phyloP scores from a whole-genome alignment of 257 asterid species.

The Primulina huaijiensis region DNA sequence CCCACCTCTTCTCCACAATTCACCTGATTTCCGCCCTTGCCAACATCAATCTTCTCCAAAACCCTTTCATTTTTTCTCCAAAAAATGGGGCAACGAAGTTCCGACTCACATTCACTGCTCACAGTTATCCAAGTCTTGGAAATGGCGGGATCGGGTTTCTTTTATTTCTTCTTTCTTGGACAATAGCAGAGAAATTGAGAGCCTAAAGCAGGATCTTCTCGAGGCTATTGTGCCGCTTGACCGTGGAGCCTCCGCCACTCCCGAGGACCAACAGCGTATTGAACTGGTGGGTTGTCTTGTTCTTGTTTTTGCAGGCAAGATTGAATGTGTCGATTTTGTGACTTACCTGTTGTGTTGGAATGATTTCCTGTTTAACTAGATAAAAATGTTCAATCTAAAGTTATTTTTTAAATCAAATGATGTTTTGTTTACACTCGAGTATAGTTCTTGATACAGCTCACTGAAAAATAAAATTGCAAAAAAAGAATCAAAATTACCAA shows the following conservation, averaged over 20 bases:
- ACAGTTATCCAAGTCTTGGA: constrained; percentile 16
- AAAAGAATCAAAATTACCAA: too few relatives aligned
- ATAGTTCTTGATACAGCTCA: too few relatives aligned
- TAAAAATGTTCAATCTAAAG: neutral
- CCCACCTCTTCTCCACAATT: constrained; percentile 10
- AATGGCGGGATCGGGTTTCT: constrained; percentile 44
- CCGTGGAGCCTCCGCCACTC: constrained; percentile 62
- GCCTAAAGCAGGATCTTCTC: constrained; percentile 51
- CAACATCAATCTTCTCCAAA: constrained; percentile 22
- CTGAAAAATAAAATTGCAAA: too few relatives aligned
- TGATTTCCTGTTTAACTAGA: too few relatives aligned
- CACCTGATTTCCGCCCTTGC: constrained; percentile 15
- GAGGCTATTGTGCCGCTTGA: constrained; percentile 53
- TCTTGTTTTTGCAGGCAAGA: neutral
- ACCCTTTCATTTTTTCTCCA: constrained; percentile 6
- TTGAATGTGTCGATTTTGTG: too few relatives aligned
- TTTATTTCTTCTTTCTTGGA: constrained; percentile 35
- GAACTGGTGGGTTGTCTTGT: constrained; percentile 33
- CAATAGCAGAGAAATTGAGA: constrained; percentile 31
- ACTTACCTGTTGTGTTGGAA: too few relatives aligned
- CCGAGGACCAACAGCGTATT: constrained; percentile 46
- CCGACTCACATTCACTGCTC: neutral
- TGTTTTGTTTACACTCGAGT: too few relatives aligned
- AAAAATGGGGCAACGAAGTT: constrained; percentile 5
- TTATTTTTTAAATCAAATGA: too few relatives aligned